Evolutionary conservation across 768 basidiomycete genomes (phyloP).

Genomic region (Pleurotus salmoneostramineus): DNA sequence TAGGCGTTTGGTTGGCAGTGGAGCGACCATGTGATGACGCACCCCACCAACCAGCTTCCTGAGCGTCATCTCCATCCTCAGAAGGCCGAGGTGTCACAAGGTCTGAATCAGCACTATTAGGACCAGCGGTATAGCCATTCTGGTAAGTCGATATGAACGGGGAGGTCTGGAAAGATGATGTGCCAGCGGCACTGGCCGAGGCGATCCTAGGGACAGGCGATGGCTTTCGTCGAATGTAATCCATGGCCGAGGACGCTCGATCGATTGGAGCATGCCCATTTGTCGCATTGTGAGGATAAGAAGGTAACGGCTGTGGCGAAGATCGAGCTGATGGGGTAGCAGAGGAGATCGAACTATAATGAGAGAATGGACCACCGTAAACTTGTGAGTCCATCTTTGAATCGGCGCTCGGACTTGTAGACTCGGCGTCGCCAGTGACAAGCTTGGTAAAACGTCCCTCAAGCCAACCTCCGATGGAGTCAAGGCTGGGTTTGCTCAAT

Average conservation of each 20-base stretch:
- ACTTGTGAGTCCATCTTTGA: conserved; percentile 37
- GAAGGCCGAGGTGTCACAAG: conserved; percentile 27
- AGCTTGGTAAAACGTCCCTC: conserved; percentile 92
- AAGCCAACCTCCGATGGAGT: conserved; percentile 88
- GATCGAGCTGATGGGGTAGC: conserved; percentile 69
- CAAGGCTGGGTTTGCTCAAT: conserved; percentile 85
- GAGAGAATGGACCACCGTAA: conserved; percentile 78
- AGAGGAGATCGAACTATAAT: conserved; percentile 90
- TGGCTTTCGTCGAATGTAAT: conserved; percentile 54
- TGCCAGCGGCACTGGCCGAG: conserved; percentile 48
- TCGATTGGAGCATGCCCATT: conserved; percentile 54
- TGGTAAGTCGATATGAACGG: conserved; percentile 27
- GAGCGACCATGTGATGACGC: conserved; percentile 33
- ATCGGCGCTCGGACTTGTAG: conserved; percentile 34
- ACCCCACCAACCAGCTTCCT: conserved; percentile 64
- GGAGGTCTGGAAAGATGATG: conserved; percentile 43
- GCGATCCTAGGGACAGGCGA: conserved; percentile 53
- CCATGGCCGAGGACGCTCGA: conserved; percentile 76
- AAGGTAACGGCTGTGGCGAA: conserved; percentile 74
- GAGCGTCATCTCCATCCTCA: conserved; percentile 30
- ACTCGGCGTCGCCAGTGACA: conserved; percentile 87
- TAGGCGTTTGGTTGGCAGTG: conserved; percentile 52
- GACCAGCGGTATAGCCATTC: conserved; percentile 26
- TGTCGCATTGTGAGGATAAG: conserved; percentile 29
- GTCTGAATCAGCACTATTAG: conserved; percentile 27